Base-by-base conservation (phyloP, 2,329 filamentous ascomycete species). In the Alternaria rosae region DNA sequence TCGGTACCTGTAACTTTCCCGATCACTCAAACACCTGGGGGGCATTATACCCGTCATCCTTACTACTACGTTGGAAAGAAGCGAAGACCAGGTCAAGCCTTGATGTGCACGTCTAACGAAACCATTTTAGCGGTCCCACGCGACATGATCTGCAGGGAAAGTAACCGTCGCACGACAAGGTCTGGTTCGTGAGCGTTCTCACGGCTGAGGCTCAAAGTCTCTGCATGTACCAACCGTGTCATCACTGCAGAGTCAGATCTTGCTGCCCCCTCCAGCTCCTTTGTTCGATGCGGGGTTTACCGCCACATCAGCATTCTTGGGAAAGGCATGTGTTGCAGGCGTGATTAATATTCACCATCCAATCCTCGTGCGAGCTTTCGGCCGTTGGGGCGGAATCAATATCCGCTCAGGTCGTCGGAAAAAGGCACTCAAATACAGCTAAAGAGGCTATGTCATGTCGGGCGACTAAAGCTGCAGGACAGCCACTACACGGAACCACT, bases 141-240 rank as follows among this genome's bases (percentile, higher is more conserved):
- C 54, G 23, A 30, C 13, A 20, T 52, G 30, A 61, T 54, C 59
- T 61, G 47, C 59, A 58, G 42, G 59, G 41, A 23, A 21, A 28
- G 51, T 38, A 55, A 35, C 50, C 10, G 32, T 50, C 23, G 52
- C 57, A 32, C 28, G 48, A 38, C 56, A 26, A 21, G 56, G 56
- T 38, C 41, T 58, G 23, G 56, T 44, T 53, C 20, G 35, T 32
- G 35, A 41, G 21, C 44, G 26, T 26, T 21, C 41, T 51, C 43
- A 28, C 43, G 42, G 25, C 28, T 41, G 45, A 53, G 60, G 45
- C 32, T 59, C 47, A 54, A 41, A 11, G 25, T 54, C 30, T 28
- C 45, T 56, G 52, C 20, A 35, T 42, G 55, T 43, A 52, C 55
- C 38, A n/a, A 44, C 30, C 11, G 28, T 38, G 25, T 50, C 53